Evolutionary conservation across 78 protist genomes (phyloP).

Genomic region (Corallochytrium limacisporum): DNA sequence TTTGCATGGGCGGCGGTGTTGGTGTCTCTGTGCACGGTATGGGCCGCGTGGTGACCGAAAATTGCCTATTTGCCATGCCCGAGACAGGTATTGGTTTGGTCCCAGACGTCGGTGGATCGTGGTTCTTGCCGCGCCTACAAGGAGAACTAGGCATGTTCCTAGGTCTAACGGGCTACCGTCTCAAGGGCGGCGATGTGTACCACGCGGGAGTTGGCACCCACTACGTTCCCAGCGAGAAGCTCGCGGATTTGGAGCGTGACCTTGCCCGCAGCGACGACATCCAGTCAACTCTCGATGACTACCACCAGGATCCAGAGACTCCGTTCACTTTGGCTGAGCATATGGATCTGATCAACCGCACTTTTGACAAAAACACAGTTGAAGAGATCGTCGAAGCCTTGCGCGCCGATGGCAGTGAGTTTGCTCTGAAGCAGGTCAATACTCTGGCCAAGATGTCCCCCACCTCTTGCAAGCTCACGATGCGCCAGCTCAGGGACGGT

Average conservation of each 20-base stretch:
- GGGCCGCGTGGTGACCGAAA: constrained; percentile 50
- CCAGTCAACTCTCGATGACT: neutral
- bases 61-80: constrained; percentile 67
- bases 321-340: neutral
- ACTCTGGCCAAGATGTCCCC: neutral
- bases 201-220: constrained; percentile 26
- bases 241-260: neutral
- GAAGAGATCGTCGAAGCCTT: neutral
- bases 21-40: constrained; percentile 52
- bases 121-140: neutral
- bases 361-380: neutral
- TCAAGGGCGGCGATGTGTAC: constrained; percentile 4
- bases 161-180: constrained; percentile 39
- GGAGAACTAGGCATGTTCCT: constrained; percentile 36
- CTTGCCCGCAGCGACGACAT: neutral
- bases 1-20: constrained; percentile 51
- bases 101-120: constrained; percentile 45
- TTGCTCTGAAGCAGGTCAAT: neutral
- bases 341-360: neutral
- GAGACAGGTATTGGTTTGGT: constrained; percentile 41
- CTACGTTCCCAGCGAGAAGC: neutral
- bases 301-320: neutral
- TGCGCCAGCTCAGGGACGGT: neutral
- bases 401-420: neutral
- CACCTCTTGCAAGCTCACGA: neutral